Evolutionary conservation across 352 stramenopile genomes (phyloP).

Genomic region (Nothophytophthora sp.): DNA sequence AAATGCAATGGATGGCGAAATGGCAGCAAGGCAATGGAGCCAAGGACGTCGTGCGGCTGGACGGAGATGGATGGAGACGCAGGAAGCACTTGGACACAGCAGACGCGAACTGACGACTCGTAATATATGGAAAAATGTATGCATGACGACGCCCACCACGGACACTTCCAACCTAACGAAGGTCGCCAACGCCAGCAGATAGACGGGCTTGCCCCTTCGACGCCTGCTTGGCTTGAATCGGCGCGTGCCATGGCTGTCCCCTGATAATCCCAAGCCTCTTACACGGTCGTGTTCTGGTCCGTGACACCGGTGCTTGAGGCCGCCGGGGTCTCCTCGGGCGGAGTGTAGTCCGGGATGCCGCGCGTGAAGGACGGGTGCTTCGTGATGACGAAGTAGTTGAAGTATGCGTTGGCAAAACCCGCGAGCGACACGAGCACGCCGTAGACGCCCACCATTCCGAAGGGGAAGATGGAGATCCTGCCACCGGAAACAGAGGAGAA

Average conservation of each 20-base stretch:
- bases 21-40: not conserved
- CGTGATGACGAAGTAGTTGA: constrained; percentile 91
- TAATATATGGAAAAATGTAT: too few species aligned
- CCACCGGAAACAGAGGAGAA: not conserved
- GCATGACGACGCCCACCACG: too few species aligned
- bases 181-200: too few species aligned
- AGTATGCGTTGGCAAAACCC: constrained; percentile 87
- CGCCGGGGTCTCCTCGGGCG: constrained; percentile 51
- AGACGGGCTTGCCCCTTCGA: too few species aligned
- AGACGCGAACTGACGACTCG: too few species aligned
- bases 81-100: too few species aligned
- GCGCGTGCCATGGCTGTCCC: constrained; percentile 3
- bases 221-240: not conserved
- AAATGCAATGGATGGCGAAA: constrained; percentile 1
- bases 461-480: constrained; percentile 90
- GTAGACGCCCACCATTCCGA: constrained; percentile 85
- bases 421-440: constrained; percentile 74
- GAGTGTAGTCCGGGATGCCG: constrained; percentile 81
- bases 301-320: constrained; percentile 21
- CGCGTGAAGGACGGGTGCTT: constrained; percentile 88
- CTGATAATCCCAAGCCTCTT: constrained; percentile 18
- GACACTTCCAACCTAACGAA: too few species aligned
- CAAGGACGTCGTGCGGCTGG: too few species aligned
- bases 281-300: constrained; percentile 42
- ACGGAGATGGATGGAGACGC: too few species aligned